phyloP scores from a whole-genome alignment of 139 green algal species.

The Micractinium conductrix region DNA sequence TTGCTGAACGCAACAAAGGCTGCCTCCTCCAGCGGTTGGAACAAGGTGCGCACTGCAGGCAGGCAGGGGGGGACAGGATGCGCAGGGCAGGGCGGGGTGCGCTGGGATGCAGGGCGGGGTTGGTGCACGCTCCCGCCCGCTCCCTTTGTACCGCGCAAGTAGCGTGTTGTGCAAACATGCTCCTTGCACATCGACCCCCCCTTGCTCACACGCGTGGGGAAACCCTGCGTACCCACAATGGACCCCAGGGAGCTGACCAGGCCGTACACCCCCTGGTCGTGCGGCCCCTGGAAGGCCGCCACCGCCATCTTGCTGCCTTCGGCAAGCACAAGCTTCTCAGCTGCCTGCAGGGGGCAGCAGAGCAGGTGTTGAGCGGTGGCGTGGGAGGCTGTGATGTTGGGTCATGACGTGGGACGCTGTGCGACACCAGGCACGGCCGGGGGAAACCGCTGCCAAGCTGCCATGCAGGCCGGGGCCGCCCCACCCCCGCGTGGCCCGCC shows the following conservation, averaged over 20 bases:
- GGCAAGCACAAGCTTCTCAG: slow-evolving; percentile 84
- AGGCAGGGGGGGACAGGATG: not conserved
- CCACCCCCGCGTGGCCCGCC: not conserved
- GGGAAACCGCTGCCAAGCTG: not conserved
- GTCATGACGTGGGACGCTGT: not conserved
- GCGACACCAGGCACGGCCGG: too few species aligned
- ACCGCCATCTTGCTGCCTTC: slow-evolving; percentile 86
- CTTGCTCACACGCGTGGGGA: too few species aligned
- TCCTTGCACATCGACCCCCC: too few species aligned
- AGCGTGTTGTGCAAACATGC: too few species aligned
- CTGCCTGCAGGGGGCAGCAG: slow-evolving; percentile 53
- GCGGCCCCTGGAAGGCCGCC: slow-evolving; percentile 42
- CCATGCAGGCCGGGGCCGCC: not conserved
- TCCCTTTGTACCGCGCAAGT: too few species aligned
- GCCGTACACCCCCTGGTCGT: slow-evolving; percentile 86
- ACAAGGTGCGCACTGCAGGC: not conserved
- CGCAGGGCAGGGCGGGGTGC: not conserved
- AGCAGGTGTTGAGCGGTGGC: not conserved
- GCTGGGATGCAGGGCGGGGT: too few species aligned
- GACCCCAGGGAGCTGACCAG: slow-evolving; percentile 86
- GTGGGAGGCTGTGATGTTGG: not conserved
- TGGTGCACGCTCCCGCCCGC: too few species aligned
- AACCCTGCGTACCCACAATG: too few species aligned
- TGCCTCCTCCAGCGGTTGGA: slow-evolving; percentile 79
- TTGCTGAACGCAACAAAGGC: slow-evolving; percentile 85